These are phyloP conservation scores for Malassezia psittaci DNA, from an alignment of 1,284 basidiomycete species.

Conservation along the genomic window DNA sequence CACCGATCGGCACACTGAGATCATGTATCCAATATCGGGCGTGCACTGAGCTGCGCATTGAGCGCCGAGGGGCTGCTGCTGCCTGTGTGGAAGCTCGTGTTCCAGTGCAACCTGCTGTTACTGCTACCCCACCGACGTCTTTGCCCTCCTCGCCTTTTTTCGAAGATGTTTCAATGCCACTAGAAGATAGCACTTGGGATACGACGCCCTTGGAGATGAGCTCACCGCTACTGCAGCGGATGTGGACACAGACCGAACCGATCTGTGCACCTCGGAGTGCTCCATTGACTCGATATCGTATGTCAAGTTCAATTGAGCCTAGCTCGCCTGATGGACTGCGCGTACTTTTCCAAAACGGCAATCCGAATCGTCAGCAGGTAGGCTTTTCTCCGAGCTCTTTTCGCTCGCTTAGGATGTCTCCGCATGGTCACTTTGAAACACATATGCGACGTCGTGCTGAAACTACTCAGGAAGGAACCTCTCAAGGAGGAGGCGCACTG, in stretches of 20 bases:
- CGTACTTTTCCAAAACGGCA: conserved; percentile 3
- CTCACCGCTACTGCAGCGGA: neutral
- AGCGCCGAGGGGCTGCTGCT: neutral
- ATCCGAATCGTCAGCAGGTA: neutral
- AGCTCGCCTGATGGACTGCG: conserved; percentile 4
- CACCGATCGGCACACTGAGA: conserved; percentile 6
- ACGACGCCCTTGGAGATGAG: neutral
- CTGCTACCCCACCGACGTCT: neutral
- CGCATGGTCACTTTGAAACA: conserved; percentile 7
- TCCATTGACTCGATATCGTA: neutral
- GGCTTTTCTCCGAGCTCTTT: conserved; percentile 7
- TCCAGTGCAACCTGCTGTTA: neutral
- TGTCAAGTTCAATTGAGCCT: neutral
- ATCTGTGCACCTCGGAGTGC: neutral
- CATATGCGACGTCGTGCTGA: conserved; percentile 8
- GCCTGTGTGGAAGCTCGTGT: neutral
- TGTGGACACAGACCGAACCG: neutral
- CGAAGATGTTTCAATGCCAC: neutral
- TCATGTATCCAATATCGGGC: conserved; percentile 7
- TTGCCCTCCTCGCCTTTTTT: neutral
- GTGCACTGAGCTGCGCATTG: neutral
- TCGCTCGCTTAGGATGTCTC: conserved; percentile 4
- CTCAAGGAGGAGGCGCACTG: neutral
- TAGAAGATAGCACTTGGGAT: neutral
- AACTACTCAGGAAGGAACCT: neutral